A percentile compares a stretch with the other conserved stretches of the same genome.
phyloP scores from a whole-genome alignment of 1,284 basidiomycete genomes.

The Ustilago trichophora region DNA sequence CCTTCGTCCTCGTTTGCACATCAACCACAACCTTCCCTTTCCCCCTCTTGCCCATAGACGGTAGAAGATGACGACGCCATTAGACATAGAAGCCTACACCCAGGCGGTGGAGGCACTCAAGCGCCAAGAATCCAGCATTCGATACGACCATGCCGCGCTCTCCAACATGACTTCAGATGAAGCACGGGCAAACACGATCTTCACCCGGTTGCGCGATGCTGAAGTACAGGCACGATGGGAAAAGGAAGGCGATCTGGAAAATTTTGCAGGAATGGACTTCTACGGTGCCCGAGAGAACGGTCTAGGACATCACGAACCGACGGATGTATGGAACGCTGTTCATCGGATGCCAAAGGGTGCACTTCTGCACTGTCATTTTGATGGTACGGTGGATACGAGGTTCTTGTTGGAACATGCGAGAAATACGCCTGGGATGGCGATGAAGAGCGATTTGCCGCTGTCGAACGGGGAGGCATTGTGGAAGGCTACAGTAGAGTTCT shows the following conservation, averaged over 20 bases:
- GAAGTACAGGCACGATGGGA: constrained; percentile 31
- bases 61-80: constrained; percentile 3
- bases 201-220: constrained; percentile 16
- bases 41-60: not conserved
- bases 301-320: constrained; percentile 12
- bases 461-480: constrained; percentile 23
- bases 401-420: constrained; percentile 40
- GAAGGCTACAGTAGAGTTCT: constrained; percentile 37
- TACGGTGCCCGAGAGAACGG: constrained; percentile 31
- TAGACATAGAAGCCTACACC: constrained; percentile 7
- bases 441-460: constrained; percentile 37
- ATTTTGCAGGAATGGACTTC: constrained; percentile 44
- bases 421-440: constrained; percentile 34
- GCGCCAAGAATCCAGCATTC: constrained; percentile 18
- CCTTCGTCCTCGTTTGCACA: not conserved
- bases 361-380: constrained; percentile 56
- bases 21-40: not conserved
- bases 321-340: constrained; percentile 28
- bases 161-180: constrained; percentile 16
- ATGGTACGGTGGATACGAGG: constrained; percentile 51
- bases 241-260: constrained; percentile 26
- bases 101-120: constrained; percentile 25
- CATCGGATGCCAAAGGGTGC: constrained; percentile 54
- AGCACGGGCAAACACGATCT: constrained; percentile 23
- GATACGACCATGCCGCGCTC: constrained; percentile 44